Evolutionary conservation across 192 early-diverging fungal species (phyloP), one percentile per base, ranked within the genome.

Genomic region (Gonapodya sp.): DNA sequence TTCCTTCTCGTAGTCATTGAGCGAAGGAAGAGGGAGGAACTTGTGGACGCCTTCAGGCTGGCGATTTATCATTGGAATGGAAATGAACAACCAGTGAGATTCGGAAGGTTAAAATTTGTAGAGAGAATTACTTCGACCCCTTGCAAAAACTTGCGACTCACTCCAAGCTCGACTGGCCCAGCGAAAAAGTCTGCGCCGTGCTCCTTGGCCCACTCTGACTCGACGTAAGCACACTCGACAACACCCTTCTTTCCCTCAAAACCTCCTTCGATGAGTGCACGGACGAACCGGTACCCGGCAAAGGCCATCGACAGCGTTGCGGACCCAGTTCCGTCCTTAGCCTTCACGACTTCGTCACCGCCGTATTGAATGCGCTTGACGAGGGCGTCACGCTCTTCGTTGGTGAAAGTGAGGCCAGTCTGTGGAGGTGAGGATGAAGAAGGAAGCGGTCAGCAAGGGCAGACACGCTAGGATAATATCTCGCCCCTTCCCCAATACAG

Each of bases 281-380:
- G 82, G 73, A 86, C 89, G 80, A 92, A 92, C 72, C 86, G 86
- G 24, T 86, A 86, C 79, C 91, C 91, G 81, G 91, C 91, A 72
- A 84, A 91, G 31, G 91, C 91, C 91, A 92, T 90, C 18, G 89
- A 90, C 2, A 91, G 84, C 36, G 90, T 91, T 35, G 91, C 89
- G 73, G 88, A 91, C 36, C 86, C 86, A 34, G 88, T 87, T 78
- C 91, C 91, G 78, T 90, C 85, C 85, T 92, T 92, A 80, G 91
- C 91, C 86, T 91, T 88, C 81, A 92, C 91, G 36, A 92, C 91
- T 82, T 92, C 91, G 85, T 92, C 91, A 80, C 91, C 91, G 35
- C 91, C 91, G 82, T 88, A 92, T 81, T 92, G 91, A 84, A 92
- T 91, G 79, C 89, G 86, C 72, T 92, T 83, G 81, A 85, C 87